Base-by-base conservation (phyloP, 1,139 yeast species). In the Yamadazyma conglobata region DNA sequence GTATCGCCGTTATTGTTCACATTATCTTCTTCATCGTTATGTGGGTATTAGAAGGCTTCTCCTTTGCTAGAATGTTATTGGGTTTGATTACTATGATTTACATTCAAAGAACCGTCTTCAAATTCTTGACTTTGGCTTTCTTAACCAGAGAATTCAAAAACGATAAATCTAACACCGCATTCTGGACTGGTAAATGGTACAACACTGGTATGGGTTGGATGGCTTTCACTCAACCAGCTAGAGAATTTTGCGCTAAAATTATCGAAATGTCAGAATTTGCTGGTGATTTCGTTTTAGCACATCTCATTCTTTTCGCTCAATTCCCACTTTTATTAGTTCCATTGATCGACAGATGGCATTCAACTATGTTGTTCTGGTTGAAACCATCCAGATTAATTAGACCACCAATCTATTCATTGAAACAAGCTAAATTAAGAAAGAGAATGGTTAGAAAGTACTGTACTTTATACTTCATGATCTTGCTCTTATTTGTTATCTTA, bases 121-220 rank as follows among this genome's bases (percentile, higher is more conserved):
- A 91, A 71, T 60, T 85, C 51, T 70, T 91, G 71, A 85, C 96
- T 12, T 66, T 83, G 35, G 63, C 77, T 46, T 67, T 80, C 64
- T 74, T 91, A 58, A 89, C 98, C 32, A 82, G 99, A 71, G 99
- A 91, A 67, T 89, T 88, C 72, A 91, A 89, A 79, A 89, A 87
- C 52, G 98, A 93, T 63, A 89, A 84, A 58, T 75, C 98, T 25
- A 91, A 91, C 68, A 82, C 95, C 50, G 97, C 98, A 17, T 91
- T 94, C 91, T 91, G 99, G 99, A 84, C 95, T 40, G 99, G 99
- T 74, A 89, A 89, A 64, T 91, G 99, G 99, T 87, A 89, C 63
- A 89, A 94, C 42, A 71, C 87, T 42, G 94, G 95, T 54, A 69
- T 91, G 67, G 98, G 98, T 42, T 82, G 85, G 79, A 81, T 85